Evolutionary conservation across 2,329 filamentous ascomycete species (phyloP), one percentile per base, ranked within the genome.

Genomic region (Trichoderma brevicompactum): DNA sequence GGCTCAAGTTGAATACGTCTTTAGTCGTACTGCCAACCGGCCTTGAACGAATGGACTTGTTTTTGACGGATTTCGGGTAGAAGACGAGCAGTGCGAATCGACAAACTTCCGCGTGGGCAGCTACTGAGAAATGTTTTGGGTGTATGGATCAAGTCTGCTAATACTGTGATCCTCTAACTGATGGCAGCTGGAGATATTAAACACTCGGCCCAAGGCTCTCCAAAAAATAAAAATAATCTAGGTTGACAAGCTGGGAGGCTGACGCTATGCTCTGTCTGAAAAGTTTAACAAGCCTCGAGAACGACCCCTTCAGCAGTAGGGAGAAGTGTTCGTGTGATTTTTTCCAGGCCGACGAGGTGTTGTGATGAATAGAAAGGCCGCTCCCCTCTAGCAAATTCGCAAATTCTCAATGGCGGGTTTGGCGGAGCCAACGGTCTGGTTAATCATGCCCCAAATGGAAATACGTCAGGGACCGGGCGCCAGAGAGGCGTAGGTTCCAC

Each of bases 401-500:
- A 40, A 60, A 60, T 60, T 60, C 56, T 65, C 53, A 65, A 59
- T 58, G 53, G 43, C 43, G 54, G 54, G 43, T 41, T 64, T 56
- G 63, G 50, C 53, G 54, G 53, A 65, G 54, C 44, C 46, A 59
- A 59, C 40, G 19, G 46, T 32, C 46, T 65, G 12, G 54, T 65
- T 44, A 58, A 53, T 52, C 46, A 59, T 59, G 38, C 63, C 63
- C 63, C 63, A 59, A 65, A 59, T 17, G 63, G 60, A 28, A 64
- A 48, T 64, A 65, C 63, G 59, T 62, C 59, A 56, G 63, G 53
- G 52, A 58, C 28, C 19, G 23, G 44, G 63, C 54, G 54, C 63
- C 63, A 59, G 63, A 59, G 63, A 55, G 54, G 46, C 54, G 54
- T 59, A 58, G 63, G 63, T 65, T 59, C 63, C 63, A 65, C 61